Evolutionary conservation across 306 rosid species (phyloP), one percentile per base, ranked within the genome.

Genomic region (Urtica urens): DNA sequence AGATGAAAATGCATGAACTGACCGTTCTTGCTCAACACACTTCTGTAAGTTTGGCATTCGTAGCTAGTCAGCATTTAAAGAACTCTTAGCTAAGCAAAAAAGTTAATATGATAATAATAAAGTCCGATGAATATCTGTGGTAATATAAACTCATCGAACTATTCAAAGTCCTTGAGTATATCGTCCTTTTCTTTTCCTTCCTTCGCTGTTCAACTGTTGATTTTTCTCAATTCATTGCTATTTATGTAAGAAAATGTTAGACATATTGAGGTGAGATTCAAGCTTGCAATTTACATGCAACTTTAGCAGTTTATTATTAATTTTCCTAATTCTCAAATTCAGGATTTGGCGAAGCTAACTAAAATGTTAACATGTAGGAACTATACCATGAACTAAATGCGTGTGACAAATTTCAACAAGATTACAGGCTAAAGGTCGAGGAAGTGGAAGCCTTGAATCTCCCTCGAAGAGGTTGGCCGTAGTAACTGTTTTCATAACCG

Each of bases 361-460:
- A 22, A n/a, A 14, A 59, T 55, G 10, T 51, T 23, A 26, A 27
- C 47, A 24, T 58, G 56, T 64, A 92, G 96, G 99, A 92, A 67
- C 65, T 92, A 55, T 92, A 92, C 65, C 94, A 73, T 35, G 93
- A 82, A 59, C 57, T 81, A 51, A 78, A 53, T 67, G 75, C 83
- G 51, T 64, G 62, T 52, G 94, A 82, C 27, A 87, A 83, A 47
- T 75, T 82, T 71, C 83, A 92, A 66, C 99, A 92, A 73, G 96
- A 85, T 70, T 82, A 79, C 66, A 68, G n/a, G 47, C 75, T 72
- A 40, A 85, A 78, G 62, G 45, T 78, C 49, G 77, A 77, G 62
- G 96, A 82, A 64, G 74, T 83, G 74, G 78, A 77, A 55, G 78
- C 75, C 55, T 67, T 78, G 57, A 72, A 75, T 68, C 81, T 79